Evolutionary conservation across 2,329 filamentous ascomycete genomes (phyloP), one percentile per base, ranked within the genome.

Genomic region (Cladosporium halotolerans): DNA sequence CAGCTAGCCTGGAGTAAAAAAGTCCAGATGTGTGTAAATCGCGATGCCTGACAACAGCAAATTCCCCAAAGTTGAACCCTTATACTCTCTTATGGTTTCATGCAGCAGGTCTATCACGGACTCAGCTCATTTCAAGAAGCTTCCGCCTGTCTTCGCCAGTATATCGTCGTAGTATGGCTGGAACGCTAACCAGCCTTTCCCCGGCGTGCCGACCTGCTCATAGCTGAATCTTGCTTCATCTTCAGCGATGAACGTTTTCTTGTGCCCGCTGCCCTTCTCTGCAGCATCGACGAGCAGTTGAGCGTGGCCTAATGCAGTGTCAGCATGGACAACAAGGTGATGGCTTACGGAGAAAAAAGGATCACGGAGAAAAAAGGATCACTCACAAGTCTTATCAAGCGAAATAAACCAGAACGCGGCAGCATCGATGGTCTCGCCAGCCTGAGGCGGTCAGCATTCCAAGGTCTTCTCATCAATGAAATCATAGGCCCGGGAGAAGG

Each of bases 91-190:
- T 5, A 28, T 3, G 23, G 4, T 28, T 28, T 4, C 23, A 4
- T 28, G 23, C 4, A 28, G 23, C 23, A 28, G 5, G 23, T 28
- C 5, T 28, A 28, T 28, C 5, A 28, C 23, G 23, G 40, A 13
- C 16, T 14, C 14, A 23, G 16, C 5, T 43, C 45, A 73, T 38
- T 72, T 69, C 57, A 79, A 63, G 54, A 80, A 79, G 49, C 68
- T 70, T 0, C 77, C 77, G 40, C 72, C 70, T 1, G 75, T 79
- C 67, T 73, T 78, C 9, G 72, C 72, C 36, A 79, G 57, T n/a
- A 76, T 68, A 58, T 79, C 76, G 63, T 80, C 77, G 59, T 77
- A 79, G 57, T 79, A 78, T 9, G 72, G 71, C 59, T 79, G 77
- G 53, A 79, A 79, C 3, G 73, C 74, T 18, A 79, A 64, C 75